Evolutionary conservation across 352 stramenopile genomes (phyloP), one percentile per base, ranked within the genome.

Genomic region (Phytophthora colocasiae): DNA sequence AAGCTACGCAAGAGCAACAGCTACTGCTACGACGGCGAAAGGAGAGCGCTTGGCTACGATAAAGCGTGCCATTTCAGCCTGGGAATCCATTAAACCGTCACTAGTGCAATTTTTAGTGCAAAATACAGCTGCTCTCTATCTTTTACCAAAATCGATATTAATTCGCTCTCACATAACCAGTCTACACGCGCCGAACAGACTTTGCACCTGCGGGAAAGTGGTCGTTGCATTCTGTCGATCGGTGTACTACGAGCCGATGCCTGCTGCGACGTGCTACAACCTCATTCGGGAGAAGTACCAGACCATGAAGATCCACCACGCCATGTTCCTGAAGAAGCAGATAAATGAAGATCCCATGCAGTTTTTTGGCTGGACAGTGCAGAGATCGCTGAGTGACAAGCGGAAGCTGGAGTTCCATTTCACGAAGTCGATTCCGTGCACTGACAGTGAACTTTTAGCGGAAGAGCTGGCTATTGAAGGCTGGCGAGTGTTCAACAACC

Each of bases 321-420:
- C 57, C 7, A 57, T 50, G 26, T 80, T 79, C 45, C 44, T 49
- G 17, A 66, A 43, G 12, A 50, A 53, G 4, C 51, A 73, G 22
- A 29, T 63, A 34, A 65, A 31, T 12, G 40, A 66, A 10, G 51
- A 64, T n/a, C 43, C 56, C 2, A 54, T 70, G 36, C 50, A 66
- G 36, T 81, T 63, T 41, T 75, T 84, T 31, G 76, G 76, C 40
- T 84, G 73, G 76, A 75, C 52, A n/a, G 70, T 81, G 46, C 72
- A 80, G 60, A 64, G 75, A 4, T 53, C 61, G 43, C 36, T 83
- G 43, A 69, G 40, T 4, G 63, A 64, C 39, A 70, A 47, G 8
- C 52, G 56, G 12, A 71, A 72, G 34, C 47, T 84, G 54, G 69
- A 77, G 11, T 84, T 84, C 48, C 73, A 84, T 41, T 81, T 84